Evolutionary conservation across 352 stramenopile species (phyloP), one percentile per base, ranked within the genome.

Genomic region (Thalassiosira delicatula): DNA sequence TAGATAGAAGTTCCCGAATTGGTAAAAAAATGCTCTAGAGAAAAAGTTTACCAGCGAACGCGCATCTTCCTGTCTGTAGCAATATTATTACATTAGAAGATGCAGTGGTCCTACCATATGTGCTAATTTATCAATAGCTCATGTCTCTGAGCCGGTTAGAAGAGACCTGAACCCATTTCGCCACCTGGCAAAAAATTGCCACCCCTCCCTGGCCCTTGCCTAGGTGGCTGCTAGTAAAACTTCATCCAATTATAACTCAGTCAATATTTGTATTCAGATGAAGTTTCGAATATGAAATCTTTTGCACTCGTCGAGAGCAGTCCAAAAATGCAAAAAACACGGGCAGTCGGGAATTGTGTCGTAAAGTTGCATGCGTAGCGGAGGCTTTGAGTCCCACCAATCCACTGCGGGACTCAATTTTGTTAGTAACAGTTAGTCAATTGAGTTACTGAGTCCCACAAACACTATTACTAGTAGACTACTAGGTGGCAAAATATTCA

Each of bases 281-380:
- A 70, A 29, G n/a, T 30, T 70, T 70, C 9, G 56, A 25, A 57
- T 21, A 70, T 29, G 21, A 70, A 70, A 70, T 56, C 30, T 11
- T 40, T 70, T n/a, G 2, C 5, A n/a, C 14, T 70, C 3, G 25
- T 9, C 27, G 4, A 35, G 40, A 70, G 35, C 4, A 25, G 32
- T 37, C 27, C 61, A 70, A 70, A 56, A 70, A 70, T 27, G 61
- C 61, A 70, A 70, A 56, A 70, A 56, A 56, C n/a, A n/a, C n/a
- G n/a, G n/a, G n/a, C n/a, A n/a, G n/a, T n/a, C n/a, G n/a, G n/a
- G n/a, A n/a, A n/a, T n/a, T n/a, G n/a, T n/a, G n/a, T n/a, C n/a
- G n/a, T n/a, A n/a, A n/a, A n/a, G n/a, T n/a, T n/a, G n/a, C n/a
- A n/a, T n/a, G n/a, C n/a, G n/a, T n/a, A n/a, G n/a, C n/a, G n/a